A percentile compares a stretch with the other conserved stretches of the same genome.
These are phyloP conservation scores for Pichiaceae sp. DNA, from an alignment of 1,139 yeast species.

Conservation along the genomic window DNA sequence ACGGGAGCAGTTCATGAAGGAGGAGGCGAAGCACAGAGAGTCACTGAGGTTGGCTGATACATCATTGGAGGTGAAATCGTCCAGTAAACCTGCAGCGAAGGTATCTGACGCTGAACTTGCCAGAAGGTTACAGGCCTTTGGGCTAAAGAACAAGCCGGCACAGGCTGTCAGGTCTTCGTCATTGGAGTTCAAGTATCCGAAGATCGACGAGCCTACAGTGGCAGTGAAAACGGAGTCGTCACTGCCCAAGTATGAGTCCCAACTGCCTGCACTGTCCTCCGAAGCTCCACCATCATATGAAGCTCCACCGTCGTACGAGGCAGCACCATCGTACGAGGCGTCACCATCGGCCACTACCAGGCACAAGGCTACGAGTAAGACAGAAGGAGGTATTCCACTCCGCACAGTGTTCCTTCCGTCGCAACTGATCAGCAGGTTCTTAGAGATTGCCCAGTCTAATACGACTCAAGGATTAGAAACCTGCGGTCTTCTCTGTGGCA, in stretches of 20 bases:
- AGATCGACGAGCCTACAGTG: neutral
- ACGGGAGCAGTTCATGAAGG: slow-evolving; percentile 8
- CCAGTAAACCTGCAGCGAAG: neutral
- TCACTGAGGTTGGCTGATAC: neutral
- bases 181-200: neutral
- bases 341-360: neutral
- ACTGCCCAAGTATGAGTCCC: slow-evolving; percentile 2
- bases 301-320: neutral
- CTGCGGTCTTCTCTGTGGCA: slow-evolving; percentile 56
- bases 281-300: neutral
- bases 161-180: too few species aligned
- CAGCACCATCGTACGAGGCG: neutral
- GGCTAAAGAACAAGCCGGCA: neutral
- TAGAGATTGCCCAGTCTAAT: slow-evolving; percentile 36
- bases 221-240: slow-evolving; percentile 8
- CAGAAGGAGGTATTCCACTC: slow-evolving; percentile 46
- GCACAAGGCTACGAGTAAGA: slow-evolving; percentile 32
- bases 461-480: slow-evolving; percentile 46
- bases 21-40: slow-evolving; percentile 7
- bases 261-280: neutral
- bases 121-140: slow-evolving; percentile 8
- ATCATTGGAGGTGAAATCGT: neutral
- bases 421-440: slow-evolving; percentile 31
- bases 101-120: slow-evolving; percentile 6
- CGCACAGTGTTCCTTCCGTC: slow-evolving; percentile 42